phyloP scores from a whole-genome alignment of 495 filamentous ascomycete genomes.

The Tuber melanosporum region DNA sequence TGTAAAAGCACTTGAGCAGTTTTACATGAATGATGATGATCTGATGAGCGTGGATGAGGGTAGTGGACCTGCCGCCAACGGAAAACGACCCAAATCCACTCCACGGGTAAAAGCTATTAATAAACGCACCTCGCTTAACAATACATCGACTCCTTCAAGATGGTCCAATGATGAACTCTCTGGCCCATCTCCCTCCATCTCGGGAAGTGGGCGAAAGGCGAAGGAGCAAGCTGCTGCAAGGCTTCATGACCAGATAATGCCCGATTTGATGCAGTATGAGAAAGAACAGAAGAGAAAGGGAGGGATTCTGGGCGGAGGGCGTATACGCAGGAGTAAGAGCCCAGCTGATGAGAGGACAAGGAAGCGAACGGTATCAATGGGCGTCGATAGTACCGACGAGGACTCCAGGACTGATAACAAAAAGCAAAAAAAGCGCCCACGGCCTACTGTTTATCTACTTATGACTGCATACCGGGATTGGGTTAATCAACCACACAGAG shows the following conservation, averaged over 20 bases:
- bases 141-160: constrained; percentile 22
- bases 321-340: constrained; percentile 51
- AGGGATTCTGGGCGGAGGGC: constrained; percentile 69
- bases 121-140: background rate
- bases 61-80: background rate
- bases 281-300: constrained; percentile 87
- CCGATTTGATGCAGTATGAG: constrained; percentile 81
- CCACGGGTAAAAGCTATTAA: background rate
- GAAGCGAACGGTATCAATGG: constrained; percentile 51
- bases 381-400: constrained; percentile 16
- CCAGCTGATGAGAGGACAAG: constrained; percentile 35
- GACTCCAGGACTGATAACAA: constrained; percentile 24
- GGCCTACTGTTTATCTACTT: constrained; percentile 33
- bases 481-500: constrained; percentile 53
- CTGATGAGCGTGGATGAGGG: constrained; percentile 8
- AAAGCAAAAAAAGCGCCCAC: constrained; percentile 34
- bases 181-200: constrained; percentile 68
- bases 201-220: constrained; percentile 64
- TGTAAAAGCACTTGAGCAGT: constrained; percentile 50
- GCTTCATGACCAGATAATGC: constrained; percentile 62
- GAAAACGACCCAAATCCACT: background rate
- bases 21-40: constrained; percentile 36
- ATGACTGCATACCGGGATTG: constrained; percentile 38
- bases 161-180: constrained; percentile 16
- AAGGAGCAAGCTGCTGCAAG: constrained; percentile 72